Evolutionary conservation across 73 alveolate species (phyloP).

Genomic region (Paraurostyla sp.): DNA sequence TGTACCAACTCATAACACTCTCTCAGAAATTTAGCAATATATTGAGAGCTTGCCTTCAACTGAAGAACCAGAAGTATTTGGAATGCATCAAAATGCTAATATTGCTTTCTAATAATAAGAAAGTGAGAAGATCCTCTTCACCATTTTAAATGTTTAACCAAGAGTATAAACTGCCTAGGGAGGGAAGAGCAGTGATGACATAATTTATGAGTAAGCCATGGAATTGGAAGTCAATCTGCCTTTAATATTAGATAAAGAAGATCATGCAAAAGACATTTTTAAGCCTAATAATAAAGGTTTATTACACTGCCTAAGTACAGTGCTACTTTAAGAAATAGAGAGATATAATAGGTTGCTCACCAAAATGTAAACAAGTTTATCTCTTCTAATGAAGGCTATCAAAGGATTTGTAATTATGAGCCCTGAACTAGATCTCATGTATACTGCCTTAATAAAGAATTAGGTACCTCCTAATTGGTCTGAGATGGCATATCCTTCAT

Average conservation of each 20-base stretch:
- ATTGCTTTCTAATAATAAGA: slow-evolving; percentile 93
- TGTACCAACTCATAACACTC: slow-evolving; percentile 83
- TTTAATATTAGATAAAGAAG: slow-evolving; percentile 66
- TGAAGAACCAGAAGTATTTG: slow-evolving; percentile 99
- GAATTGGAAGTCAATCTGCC: slow-evolving; percentile 75
- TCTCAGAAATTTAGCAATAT: slow-evolving; percentile 72
- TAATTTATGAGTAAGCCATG: slow-evolving; percentile 83
- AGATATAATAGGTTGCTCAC: slow-evolving; percentile 94
- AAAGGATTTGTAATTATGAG: slow-evolving; percentile 98
- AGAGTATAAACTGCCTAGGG: slow-evolving; percentile 87
- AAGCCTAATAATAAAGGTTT: slow-evolving; percentile 74
- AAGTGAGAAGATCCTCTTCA: slow-evolving; percentile 84
- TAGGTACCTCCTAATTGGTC: slow-evolving; percentile 98
- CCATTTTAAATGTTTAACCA: slow-evolving; percentile 95
- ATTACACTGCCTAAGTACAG: slow-evolving; percentile 93
- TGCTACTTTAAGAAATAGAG: slow-evolving; percentile 93
- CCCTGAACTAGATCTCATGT: slow-evolving; percentile 98
- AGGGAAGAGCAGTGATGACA: slow-evolving; percentile 93
- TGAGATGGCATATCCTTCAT: slow-evolving; percentile 95
- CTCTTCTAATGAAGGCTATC: slow-evolving; percentile 95
- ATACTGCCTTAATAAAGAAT: slow-evolving; percentile 93
- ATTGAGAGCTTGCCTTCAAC: slow-evolving; percentile 87
- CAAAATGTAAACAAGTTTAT: slow-evolving; percentile 90
- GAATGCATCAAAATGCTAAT: slow-evolving; percentile 99
- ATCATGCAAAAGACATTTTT: slow-evolving; percentile 69